Base-by-base conservation (phyloP, 2,329 filamentous ascomycete genomes). In the Colletotrichum orchidophilum region DNA sequence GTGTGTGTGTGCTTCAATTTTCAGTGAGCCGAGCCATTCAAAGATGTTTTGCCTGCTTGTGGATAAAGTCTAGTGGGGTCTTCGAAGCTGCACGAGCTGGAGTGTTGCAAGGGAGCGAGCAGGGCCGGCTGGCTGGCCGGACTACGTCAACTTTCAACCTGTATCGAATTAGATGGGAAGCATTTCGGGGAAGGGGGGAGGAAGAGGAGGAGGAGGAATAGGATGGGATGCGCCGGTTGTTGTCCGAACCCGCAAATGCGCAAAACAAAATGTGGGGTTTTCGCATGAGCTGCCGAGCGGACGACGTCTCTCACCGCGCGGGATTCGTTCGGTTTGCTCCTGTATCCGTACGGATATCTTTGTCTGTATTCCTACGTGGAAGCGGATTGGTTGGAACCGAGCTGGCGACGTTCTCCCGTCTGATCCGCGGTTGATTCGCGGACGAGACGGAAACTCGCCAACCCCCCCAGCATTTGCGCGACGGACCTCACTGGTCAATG, bases 401-500 rank as follows among this genome's bases (percentile, higher is more conserved):
- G 18, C 8, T 21, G 35, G 39, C 54, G 35, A 49, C 18, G 39
- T 7, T 46, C 21, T 46, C 39, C 39, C 18, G 39, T 61, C 35
- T 39, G 58, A n/a, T 24, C 26, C 53, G 53, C 33, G 50, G 33
- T 42, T 39, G 61, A 63, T 55, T 63, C 50, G 61, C 42, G 55
- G 55, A 15, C 15, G 15, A n/a, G n/a, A 9, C 50, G 50, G 11
- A 21, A n/a, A 18, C 18, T 12, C n/a, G n/a, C 27, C 53, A 18
- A 31, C 18, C n/a, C 21, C 21, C 46, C 46, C 46, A 53, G 26
- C 50, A 29, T 27, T 67, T 70, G 68, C 68, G 68, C 63, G 24
- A 35, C 35, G 33, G 55, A 67, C 59, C 27, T 61, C 33, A 70
- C 52, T 70, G 68, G 68, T 70, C 68, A 70, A 70, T 70, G 58